Conservation (phyloP, 805 yeast genomes). For the Yarrowia keelungensis region DNA sequence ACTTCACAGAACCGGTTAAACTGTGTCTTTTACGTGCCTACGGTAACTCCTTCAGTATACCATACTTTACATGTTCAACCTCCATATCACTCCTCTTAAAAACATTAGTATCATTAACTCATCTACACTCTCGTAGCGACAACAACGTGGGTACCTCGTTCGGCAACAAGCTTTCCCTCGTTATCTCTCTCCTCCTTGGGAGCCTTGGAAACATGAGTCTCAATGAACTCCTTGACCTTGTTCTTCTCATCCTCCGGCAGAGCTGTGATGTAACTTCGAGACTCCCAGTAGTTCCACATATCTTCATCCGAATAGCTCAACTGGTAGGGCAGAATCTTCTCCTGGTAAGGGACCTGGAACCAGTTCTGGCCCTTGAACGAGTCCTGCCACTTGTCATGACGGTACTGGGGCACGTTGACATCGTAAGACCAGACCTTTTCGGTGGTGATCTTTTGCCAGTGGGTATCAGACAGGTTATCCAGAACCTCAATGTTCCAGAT, state of each 20-base stretch:
- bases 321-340: conserved; percentile 49
- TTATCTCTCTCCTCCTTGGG: conserved; percentile 2
- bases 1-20: too few species aligned
- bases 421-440: conserved; percentile 53
- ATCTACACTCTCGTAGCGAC: not conserved
- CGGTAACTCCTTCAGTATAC: too few species aligned
- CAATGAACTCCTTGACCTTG: not conserved
- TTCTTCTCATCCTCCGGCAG: conserved; percentile 52
- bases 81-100: too few species aligned
- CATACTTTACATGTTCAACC: too few species aligned
- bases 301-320: conserved; percentile 48
- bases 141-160: conserved; percentile 25
- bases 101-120: too few species aligned
- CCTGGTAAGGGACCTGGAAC: conserved; percentile 52
- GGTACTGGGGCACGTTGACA: conserved; percentile 62
- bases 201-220: not conserved
- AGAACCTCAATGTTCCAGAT: conserved; percentile 65
- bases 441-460: conserved; percentile 54
- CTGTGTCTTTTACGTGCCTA: too few species aligned
- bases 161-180: not conserved
- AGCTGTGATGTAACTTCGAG: conserved; percentile 62
- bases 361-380: conserved; percentile 49
- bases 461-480: conserved; percentile 45
- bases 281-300: conserved; percentile 60
- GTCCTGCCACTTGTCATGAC: conserved; percentile 55